Evolutionary conservation across 2,329 filamentous ascomycete species (phyloP).

Genomic region (Colletotrichum camelliae): DNA sequence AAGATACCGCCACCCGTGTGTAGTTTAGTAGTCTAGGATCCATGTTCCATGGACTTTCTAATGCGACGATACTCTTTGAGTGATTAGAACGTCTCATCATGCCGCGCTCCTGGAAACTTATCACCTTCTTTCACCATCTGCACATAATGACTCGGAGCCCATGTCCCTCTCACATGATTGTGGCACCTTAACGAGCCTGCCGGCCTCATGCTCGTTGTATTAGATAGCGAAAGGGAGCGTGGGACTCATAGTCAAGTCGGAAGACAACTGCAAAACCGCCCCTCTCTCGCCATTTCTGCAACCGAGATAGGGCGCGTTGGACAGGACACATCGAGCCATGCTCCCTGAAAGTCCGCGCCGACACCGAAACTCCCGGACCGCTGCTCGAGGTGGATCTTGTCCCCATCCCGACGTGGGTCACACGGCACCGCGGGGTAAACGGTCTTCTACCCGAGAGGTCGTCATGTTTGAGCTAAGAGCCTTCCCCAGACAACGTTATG

Average conservation of each 20-base stretch:
- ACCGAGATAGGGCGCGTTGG: background rate
- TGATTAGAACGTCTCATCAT: background rate
- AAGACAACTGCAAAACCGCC: background rate
- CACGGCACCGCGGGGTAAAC: background rate
- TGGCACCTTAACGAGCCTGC: background rate
- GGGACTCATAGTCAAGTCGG: background rate
- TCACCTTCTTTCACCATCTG: background rate
- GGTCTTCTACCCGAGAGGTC: slow-evolving; percentile 9
- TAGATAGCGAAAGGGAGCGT: background rate
- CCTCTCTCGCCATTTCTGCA: background rate
- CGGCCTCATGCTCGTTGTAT: background rate
- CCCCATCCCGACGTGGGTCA: background rate
- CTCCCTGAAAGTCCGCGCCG: background rate
- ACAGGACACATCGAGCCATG: background rate
- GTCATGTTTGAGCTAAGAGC: background rate
- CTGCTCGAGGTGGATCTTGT: background rate
- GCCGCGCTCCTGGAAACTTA: background rate
- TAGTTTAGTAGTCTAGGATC: background rate
- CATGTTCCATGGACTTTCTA: background rate
- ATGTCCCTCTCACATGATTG: background rate
- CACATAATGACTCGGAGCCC: background rate
- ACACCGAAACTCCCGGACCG: background rate
- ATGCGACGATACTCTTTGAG: background rate
- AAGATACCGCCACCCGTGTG: background rate
- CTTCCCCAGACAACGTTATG: background rate